Base-by-base conservation (phyloP, 148 eudicot genomes). In the Rhododendron molle region DNA sequence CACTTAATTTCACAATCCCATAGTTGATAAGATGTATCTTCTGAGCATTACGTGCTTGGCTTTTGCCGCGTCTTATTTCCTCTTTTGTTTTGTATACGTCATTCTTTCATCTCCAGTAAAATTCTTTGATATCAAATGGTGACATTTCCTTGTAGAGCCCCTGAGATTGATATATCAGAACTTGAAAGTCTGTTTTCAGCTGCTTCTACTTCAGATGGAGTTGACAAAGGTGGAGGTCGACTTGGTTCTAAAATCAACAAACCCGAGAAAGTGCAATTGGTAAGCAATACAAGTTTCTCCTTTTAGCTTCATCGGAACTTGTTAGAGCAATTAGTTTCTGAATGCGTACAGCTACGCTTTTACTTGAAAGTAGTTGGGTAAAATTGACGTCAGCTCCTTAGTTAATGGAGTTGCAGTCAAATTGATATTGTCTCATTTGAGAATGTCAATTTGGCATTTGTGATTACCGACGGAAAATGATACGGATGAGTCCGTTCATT, bases 231-330 rank as follows among this genome's bases (percentile, higher is more conserved):
- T 80, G 97, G 92, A 82, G 91, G 89, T 80, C 85, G 94, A 71
- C 98, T 97, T 83, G 95, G 95, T 85, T 43, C 98, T 67, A 95
- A 92, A 90, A 90, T 95, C 50, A 92, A 88, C 87, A 97, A 95
- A 89, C 98, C 95, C 85, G 99, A 97, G 86, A 97, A 95, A 91
- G 98, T 97, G 86, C 99, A 97, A 87, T 82, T 97, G 95, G 99
- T 90, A 89, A 96, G 95, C 89, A 81, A 76, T 38, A 6, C 74
- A 73, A 43, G 40, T 36, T 81, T 46, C 4, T 52, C 79, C 69
- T 62, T 88, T 77, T 40, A 78, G 36, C 54, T 81, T 74, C 26
- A 30, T 71, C 26, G 44, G 28, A 56, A 56, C 13, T 58, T 43
- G 13, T 44, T 73, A 20, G 69, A 40, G 65, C 14, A 16, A 12